Evolutionary conservation across 1,139 yeast genomes (phyloP), one percentile per base, ranked within the genome.

Genomic region (Taiozyma sp.): DNA sequence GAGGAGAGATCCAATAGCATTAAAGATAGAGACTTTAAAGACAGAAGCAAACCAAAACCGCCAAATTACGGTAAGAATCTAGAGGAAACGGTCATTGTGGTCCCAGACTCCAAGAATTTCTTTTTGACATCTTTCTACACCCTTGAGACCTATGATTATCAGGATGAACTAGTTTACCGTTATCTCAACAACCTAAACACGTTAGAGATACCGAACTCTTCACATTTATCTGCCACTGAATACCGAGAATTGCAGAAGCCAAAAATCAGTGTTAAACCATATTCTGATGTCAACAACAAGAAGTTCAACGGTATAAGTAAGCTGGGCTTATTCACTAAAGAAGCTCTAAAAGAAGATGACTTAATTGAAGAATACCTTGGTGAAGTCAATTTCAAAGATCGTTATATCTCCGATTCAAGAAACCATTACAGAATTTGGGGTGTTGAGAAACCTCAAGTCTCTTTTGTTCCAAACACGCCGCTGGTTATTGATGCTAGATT

Each of bases 341-440:
- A 68, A 4, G 58, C 69, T 1, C 65, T 81, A 1, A 75, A 80
- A 0, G 70, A 73, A 46, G 80, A 77, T 34, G 76, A 83, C 2
- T 73, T 80, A 4, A 68, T 90, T 3, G 73, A 79, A 37, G 93
- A 88, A 60, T 77, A 82, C 55, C 67, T 82, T 13, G 98, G 98
- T 8, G 95, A 88, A 55, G 66, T 90, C 6, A 85, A 83, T 59
- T 72, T 79, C 47, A 82, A 82, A 56, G 74, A 75, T 24, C 79
- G 78, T 57, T 91, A 90, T 64, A 75, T 79, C 35, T 64, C 68
- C 8, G 88, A 88, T 58, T 74, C 80, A 10, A 72, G 82, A 49
- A 93, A 91, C 65, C 96, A 89, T 63, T 91, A 89, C 65, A 69
- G 81, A 54, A 67, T 78, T n/a, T 81, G 90, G 79, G 97, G 97